Evolutionary conservation across 306 rosid genomes (phyloP), one percentile per base, ranked within the genome.

Genomic region (Psophocarpus tetragonolobus): DNA sequence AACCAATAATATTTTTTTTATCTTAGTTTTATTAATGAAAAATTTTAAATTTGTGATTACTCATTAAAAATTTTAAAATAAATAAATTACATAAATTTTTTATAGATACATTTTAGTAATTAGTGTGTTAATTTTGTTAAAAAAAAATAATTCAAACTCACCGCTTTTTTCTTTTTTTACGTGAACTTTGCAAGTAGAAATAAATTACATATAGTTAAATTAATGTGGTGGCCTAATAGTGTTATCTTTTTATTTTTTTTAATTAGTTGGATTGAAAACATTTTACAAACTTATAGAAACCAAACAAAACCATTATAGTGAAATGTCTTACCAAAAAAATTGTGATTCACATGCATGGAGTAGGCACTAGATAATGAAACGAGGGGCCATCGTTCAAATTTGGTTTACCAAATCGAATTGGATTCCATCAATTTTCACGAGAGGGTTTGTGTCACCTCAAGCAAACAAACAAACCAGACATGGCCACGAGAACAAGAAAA

Each of bases 331-430:
- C 6, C 24, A 32, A 63, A 75, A 29, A 65, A 50, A 33, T 60
- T 60, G 71, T 68, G 33, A 60, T 72, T 80, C 68, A 53, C 69
- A 60, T 39, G 54, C 4, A 30, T 30, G 53, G 30, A 24, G 74
- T 72, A 18, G 83, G 79, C 79, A 64, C 5, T 14, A 38, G 74
- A 80, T 41, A 53, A 80, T 9, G 69, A 39, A 53, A 80, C 8
- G 35, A 73, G 24, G 79, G 84, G 75, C 41, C 75, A 80, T n/a
- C 61, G 13, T 63, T 72, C 35, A 23, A 23, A 17, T 39, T 35
- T 48, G 8, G 41, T 27, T 71, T 69, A 5, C 67, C 60, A 27
- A 29, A 14, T 15, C 2, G 72, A 65, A 61, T 61, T 47, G 48
- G 73, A 51, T n/a, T 56, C 27, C 12, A 39, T 64, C 14, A 27